These are phyloP conservation scores for Aphelidium insulamus DNA, from an alignment of 371 early-diverging fungal genomes.

Conservation along the genomic window DNA sequence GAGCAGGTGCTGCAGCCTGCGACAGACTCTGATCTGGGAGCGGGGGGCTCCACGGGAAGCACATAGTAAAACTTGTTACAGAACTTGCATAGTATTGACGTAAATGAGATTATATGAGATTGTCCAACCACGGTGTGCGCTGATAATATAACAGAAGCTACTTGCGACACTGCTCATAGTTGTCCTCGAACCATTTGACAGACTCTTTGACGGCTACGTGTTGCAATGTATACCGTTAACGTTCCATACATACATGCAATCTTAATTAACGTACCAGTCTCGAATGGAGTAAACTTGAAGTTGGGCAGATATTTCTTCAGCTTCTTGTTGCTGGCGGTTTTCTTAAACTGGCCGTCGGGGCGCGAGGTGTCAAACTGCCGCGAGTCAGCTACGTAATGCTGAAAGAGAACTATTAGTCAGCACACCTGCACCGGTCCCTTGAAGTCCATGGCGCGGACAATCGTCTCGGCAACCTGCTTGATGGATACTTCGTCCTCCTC, in stretches of 20 bases:
- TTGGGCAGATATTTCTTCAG: constrained; percentile 43
- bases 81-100: too few species aligned
- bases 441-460: constrained; percentile 44
- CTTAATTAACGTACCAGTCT: constrained; percentile 20
- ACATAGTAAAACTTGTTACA: too few species aligned
- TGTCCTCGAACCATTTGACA: constrained; percentile 52
- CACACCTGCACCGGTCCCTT: constrained; percentile 35
- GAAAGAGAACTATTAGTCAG: constrained; percentile 8
- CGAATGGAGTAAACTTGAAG: constrained; percentile 60
- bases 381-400: background rate
- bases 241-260: background rate
- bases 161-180: constrained; percentile 41
- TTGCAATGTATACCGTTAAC: background rate
- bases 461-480: constrained; percentile 50
- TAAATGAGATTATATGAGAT: too few species aligned
- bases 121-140: too few species aligned
- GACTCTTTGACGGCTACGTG: constrained; percentile 39
- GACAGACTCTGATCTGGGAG: too few species aligned
- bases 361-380: constrained; percentile 41
- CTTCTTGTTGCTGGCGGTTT: constrained; percentile 66
- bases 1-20: too few species aligned
- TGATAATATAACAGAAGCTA: too few species aligned
- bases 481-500: constrained; percentile 63
- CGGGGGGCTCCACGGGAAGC: too few species aligned
- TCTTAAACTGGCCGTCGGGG: constrained; percentile 68